phyloP scores from a whole-genome alignment of 768 basidiomycete genomes.

The Tephrocybe sp. region DNA sequence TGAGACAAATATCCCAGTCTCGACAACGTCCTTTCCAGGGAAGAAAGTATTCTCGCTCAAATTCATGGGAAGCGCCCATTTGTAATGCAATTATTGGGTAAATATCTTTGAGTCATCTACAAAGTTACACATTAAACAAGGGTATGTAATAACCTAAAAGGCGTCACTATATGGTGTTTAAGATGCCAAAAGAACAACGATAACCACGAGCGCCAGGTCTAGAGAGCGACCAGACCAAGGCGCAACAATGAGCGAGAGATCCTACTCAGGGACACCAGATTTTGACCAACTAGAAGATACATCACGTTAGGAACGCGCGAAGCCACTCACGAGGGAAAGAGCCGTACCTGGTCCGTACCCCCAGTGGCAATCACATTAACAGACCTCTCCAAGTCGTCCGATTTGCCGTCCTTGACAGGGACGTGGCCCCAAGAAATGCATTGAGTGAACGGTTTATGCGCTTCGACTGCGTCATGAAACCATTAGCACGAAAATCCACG shows the following conservation, averaged over 20 bases:
- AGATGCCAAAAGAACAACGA: not conserved
- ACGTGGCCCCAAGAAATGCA: conserved; percentile 15
- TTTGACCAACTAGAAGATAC: conserved; percentile 1
- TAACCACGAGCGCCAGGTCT: not conserved
- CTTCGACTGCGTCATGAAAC: conserved; percentile 5
- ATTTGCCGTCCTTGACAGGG: conserved; percentile 9
- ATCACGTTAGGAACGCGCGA: not conserved
- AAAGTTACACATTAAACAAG: too few relatives aligned
- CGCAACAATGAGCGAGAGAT: not conserved
- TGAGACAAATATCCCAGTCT: too few relatives aligned
- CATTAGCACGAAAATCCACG: not conserved
- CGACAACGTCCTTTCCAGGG: too few relatives aligned
- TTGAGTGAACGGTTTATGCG: conserved; percentile 13
- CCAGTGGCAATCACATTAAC: conserved; percentile 24
- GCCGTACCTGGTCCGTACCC: conserved; percentile 14
- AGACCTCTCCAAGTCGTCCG: conserved; percentile 13
- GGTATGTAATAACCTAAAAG: conserved; percentile 2
- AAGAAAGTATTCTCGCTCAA: too few relatives aligned
- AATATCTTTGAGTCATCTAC: too few relatives aligned
- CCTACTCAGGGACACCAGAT: conserved; percentile 9
- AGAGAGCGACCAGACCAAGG: not conserved
- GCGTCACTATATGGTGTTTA: conserved; percentile 5
- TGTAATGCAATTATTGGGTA: too few relatives aligned
- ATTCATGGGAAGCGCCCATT: too few relatives aligned
- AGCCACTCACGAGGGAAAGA: not conserved